phyloP scores from a whole-genome alignment of 2,329 filamentous ascomycete species.

The Fusarium xyrophilum region DNA sequence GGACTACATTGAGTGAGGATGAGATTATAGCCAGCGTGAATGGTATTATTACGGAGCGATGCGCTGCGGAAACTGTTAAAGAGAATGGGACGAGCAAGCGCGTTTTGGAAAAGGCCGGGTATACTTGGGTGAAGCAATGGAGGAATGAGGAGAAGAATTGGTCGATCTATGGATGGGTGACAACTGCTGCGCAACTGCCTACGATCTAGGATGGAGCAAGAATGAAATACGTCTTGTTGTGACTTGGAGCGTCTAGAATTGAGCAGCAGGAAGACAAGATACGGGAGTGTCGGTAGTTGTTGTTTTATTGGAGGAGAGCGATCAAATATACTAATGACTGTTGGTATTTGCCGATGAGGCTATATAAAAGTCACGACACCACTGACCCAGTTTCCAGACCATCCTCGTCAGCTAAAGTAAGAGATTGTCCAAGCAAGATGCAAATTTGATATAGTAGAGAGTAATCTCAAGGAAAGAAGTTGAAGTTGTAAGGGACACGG shows the following conservation, averaged over 20 bases:
- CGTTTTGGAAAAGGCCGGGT: constrained; percentile 2
- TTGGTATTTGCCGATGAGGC: neutral
- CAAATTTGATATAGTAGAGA: neutral
- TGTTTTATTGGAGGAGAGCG: accelerated
- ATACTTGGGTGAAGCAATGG: neutral
- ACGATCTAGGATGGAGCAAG: neutral
- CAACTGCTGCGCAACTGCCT: neutral
- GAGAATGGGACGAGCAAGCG: neutral
- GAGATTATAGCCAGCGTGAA: neutral
- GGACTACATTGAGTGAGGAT: neutral
- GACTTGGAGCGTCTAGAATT: accelerated
- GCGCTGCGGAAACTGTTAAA: neutral
- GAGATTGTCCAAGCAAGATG: accelerated
- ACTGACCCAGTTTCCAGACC: accelerated
- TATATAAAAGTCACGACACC: accelerated
- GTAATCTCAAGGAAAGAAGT: accelerated
- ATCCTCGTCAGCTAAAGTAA: neutral
- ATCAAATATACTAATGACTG: accelerated
- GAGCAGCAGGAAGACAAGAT: accelerated
- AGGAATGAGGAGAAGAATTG: constrained; percentile 9
- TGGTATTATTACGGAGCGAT: neutral
- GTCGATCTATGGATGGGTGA: constrained; percentile 9
- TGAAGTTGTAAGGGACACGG: accelerated
- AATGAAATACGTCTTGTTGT: accelerated
- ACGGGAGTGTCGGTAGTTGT: accelerated